Conservation (phyloP, 2,329 filamentous ascomycete genomes). For the Didymellaceae sp. region DNA sequence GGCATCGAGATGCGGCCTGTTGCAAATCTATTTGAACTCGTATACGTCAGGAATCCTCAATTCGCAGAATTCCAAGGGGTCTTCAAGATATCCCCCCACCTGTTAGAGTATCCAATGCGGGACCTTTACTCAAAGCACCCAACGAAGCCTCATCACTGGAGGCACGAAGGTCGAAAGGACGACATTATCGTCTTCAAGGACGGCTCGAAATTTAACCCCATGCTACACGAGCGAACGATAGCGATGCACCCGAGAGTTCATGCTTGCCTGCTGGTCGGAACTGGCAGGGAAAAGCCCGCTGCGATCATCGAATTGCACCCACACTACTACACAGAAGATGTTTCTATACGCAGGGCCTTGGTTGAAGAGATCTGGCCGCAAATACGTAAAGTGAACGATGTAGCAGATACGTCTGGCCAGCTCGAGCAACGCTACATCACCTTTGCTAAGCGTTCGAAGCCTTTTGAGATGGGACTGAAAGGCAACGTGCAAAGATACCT, state of each 20-base stretch:
- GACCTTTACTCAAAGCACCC: constrained; percentile 36
- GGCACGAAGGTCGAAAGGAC: constrained; percentile 30
- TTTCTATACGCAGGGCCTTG: constrained; percentile 34
- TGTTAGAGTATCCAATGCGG: constrained; percentile 30
- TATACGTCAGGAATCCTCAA: constrained; percentile 23
- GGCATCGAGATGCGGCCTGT: constrained; percentile 34
- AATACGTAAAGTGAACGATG: constrained; percentile 54
- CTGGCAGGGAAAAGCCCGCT: constrained; percentile 37
- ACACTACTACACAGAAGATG: constrained; percentile 28
- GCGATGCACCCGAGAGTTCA: constrained; percentile 38
- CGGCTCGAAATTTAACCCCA: constrained; percentile 32
- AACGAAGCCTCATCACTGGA: constrained; percentile 37
- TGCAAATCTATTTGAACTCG: constrained; percentile 28
- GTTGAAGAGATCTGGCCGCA: constrained; percentile 53
- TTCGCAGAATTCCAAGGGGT: constrained; percentile 25
- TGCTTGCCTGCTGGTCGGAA: constrained; percentile 44
- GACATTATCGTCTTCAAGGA: constrained; percentile 30
- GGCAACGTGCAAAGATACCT: constrained; percentile 53
- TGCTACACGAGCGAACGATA: constrained; percentile 32
- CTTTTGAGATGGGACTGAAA: constrained; percentile 57
- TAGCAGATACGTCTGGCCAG: constrained; percentile 51
- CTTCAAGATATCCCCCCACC: constrained; percentile 26
- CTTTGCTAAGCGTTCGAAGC: constrained; percentile 53
- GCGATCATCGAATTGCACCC: constrained; percentile 39
- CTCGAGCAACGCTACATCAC: constrained; percentile 54